These are phyloP conservation scores for Tulasnella sp. DNA, from an alignment of 768 basidiomycete species.

Conservation along the genomic window DNA sequence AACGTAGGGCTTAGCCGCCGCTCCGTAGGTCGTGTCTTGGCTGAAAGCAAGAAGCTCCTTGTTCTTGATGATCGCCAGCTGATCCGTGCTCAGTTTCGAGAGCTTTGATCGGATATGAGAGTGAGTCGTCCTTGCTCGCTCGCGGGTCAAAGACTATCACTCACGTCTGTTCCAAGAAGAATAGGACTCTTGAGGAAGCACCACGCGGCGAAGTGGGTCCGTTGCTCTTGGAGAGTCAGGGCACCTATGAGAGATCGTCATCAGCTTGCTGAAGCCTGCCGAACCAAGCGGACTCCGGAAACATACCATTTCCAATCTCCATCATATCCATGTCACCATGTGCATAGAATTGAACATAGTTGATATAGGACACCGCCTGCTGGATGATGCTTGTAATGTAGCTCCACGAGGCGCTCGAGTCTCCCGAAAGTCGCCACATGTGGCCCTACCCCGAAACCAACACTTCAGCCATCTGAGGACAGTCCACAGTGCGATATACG, in stretches of 20 bases:
- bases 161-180: conserved; percentile 44
- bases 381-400: conserved; percentile 49
- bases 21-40: conserved; percentile 49
- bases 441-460: conserved; percentile 42
- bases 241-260: not conserved
- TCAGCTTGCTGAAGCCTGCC: not conserved
- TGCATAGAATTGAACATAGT: conserved; percentile 46
- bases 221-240: conserved; percentile 47
- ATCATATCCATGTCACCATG: conserved; percentile 61
- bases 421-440: conserved; percentile 54
- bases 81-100: conserved; percentile 41
- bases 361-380: conserved; percentile 45
- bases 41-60: conserved; percentile 53
- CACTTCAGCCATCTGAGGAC: not conserved
- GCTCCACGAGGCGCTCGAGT: conserved; percentile 50
- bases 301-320: conserved; percentile 47
- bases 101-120: conserved; percentile 40
- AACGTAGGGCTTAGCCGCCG: conserved; percentile 50
- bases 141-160: conserved; percentile 21
- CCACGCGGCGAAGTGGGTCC: conserved; percentile 60
- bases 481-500: too few relatives aligned
- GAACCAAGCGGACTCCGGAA: conserved; percentile 36
- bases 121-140: conserved; percentile 23
- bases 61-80: conserved; percentile 52
- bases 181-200: conserved; percentile 57